Evolutionary conservation across 1,284 basidiomycete species (phyloP).

Genomic region (Pterulicium gracile): DNA sequence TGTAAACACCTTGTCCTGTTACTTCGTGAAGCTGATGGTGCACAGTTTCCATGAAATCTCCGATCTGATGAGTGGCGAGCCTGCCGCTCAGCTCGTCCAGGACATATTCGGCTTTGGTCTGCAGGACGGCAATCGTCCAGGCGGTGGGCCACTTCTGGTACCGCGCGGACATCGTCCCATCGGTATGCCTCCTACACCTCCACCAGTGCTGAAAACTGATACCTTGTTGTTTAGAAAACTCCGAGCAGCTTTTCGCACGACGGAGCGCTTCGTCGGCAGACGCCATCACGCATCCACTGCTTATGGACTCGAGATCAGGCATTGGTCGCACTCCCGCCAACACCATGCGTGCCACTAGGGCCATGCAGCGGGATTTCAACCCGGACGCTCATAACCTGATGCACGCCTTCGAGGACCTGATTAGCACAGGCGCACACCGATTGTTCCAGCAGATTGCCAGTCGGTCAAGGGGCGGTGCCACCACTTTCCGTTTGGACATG

Average conservation of each 20-base stretch:
- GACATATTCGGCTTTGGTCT: conserved; percentile 48
- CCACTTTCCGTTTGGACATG: conserved; percentile 66
- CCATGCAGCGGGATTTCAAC: conserved; percentile 33
- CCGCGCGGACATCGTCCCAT: conserved; percentile 40
- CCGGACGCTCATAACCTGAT: conserved; percentile 45
- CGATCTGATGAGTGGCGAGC: conserved; percentile 27
- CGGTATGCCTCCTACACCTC: conserved; percentile 21
- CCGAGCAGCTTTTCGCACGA: conserved; percentile 53
- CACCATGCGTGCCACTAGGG: conserved; percentile 41
- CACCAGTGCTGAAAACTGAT: conserved; percentile 9
- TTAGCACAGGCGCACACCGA: conserved; percentile 75
- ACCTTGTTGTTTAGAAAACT: conserved; percentile 31
- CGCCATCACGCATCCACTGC: conserved; percentile 72
- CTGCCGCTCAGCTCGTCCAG: conserved; percentile 20
- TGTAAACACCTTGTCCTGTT: conserved; percentile 15
- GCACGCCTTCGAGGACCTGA: conserved; percentile 74
- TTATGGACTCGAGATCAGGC: conserved; percentile 49
- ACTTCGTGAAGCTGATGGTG: not conserved
- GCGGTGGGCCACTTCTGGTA: conserved; percentile 41
- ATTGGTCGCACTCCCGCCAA: conserved; percentile 31
- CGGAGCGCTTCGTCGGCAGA: conserved; percentile 40
- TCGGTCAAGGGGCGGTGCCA: conserved; percentile 41
- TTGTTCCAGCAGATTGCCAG: conserved; percentile 74
- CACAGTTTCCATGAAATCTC: not conserved
- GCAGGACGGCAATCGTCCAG: conserved; percentile 29